phyloP scores from a whole-genome alignment of 805 yeast species.

The Ogataea chonburiensis region DNA sequence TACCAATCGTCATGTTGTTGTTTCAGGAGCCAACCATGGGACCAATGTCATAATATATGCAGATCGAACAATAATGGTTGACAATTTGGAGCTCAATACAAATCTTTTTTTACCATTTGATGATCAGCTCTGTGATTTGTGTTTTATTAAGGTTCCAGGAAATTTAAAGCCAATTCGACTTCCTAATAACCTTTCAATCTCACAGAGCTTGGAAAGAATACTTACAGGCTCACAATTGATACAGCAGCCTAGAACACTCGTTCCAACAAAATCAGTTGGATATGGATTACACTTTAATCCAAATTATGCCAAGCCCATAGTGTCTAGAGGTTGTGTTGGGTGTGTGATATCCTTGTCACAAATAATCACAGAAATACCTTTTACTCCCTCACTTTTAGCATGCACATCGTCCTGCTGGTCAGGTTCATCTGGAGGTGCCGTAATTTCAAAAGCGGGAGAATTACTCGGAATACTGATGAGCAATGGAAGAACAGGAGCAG shows the following conservation, averaged over 20 bases:
- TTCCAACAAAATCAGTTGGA: slow-evolving; percentile 35
- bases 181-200: background rate
- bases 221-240: background rate
- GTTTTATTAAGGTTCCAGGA: slow-evolving; percentile 35
- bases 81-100: slow-evolving; percentile 10
- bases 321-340: slow-evolving; percentile 35
- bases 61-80: background rate
- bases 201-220: slow-evolving; percentile 1
- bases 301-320: slow-evolving; percentile 30
- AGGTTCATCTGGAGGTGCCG: slow-evolving; percentile 51
- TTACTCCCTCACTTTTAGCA: slow-evolving; percentile 28
- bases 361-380: slow-evolving; percentile 8
- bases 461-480: slow-evolving; percentile 45
- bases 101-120: slow-evolving; percentile 33
- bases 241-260: background rate
- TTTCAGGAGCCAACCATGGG: slow-evolving; percentile 16
- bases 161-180: background rate
- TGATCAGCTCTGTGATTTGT: slow-evolving; percentile 34
- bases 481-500: slow-evolving; percentile 33
- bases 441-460: slow-evolving; percentile 25
- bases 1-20: slow-evolving; percentile 43
- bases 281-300: slow-evolving; percentile 39
- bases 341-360: slow-evolving; percentile 17
- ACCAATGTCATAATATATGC: slow-evolving; percentile 17
- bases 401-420: slow-evolving; percentile 49